Conservation (phyloP, 495 filamentous ascomycete species). For the Penicillium bovifimosum region DNA sequence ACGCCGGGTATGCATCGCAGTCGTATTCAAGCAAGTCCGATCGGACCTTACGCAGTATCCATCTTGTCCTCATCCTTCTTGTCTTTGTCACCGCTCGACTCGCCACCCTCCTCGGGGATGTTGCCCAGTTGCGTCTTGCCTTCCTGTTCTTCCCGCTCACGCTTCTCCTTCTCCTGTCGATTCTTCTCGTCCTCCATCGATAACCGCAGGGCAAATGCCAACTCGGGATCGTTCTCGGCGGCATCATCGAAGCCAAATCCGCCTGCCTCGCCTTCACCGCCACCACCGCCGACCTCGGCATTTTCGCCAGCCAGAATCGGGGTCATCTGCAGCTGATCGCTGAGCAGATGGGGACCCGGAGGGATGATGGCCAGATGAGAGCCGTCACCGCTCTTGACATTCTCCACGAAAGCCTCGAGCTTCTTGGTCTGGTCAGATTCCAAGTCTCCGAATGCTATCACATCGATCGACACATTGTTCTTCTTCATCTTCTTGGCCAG, state of each 20-base stretch:
- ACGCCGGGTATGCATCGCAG: slow-evolving; percentile 46
- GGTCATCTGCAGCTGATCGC: slow-evolving; percentile 85
- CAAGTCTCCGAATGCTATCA: slow-evolving; percentile 89
- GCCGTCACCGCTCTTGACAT: slow-evolving; percentile 82
- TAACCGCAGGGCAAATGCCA: slow-evolving; percentile 94
- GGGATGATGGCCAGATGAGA: slow-evolving; percentile 87
- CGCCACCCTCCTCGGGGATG: slow-evolving; percentile 80
- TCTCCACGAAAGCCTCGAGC: slow-evolving; percentile 85
- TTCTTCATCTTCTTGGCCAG: slow-evolving; percentile 99
- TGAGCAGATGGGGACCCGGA: slow-evolving; percentile 83
- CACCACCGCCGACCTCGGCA: slow-evolving; percentile 42
- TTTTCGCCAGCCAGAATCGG: slow-evolving; percentile 82
- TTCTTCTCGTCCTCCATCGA: slow-evolving; percentile 97
- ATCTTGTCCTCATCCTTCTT: slow-evolving; percentile 82
- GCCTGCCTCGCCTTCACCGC: slow-evolving; percentile 62
- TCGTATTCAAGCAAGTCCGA: slow-evolving; percentile 16
- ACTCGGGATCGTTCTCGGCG: slow-evolving; percentile 76
- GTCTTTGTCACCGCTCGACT: slow-evolving; percentile 60
- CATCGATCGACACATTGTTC: slow-evolving; percentile 82
- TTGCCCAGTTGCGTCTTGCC: slow-evolving; percentile 63
- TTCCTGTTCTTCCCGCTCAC: slow-evolving; percentile 69
- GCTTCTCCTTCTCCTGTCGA: slow-evolving; percentile 76
- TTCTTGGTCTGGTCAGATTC: slow-evolving; percentile 88
- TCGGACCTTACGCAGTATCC: slow-evolving; percentile 39
- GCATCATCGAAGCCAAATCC: slow-evolving; percentile 51